Conservation (phyloP, 441 rosid genomes). For the Gossypium gossypioides region DNA sequence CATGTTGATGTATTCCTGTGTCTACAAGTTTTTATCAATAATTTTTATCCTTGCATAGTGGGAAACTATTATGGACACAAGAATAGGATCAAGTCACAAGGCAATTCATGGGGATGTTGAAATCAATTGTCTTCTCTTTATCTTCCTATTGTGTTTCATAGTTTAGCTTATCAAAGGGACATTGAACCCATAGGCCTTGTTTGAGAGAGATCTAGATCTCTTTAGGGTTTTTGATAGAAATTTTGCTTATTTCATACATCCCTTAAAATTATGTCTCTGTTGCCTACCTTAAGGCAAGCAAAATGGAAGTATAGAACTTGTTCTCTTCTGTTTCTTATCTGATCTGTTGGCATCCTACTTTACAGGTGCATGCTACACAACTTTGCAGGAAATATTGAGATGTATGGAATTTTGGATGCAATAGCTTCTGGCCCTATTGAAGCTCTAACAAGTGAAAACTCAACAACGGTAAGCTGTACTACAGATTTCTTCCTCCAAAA, state of each 20-base stretch:
- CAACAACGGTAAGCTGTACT: slow-evolving; percentile 44
- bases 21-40: not conserved
- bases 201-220: too few relatives aligned
- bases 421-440: slow-evolving; percentile 57
- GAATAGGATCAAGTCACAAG: too few relatives aligned
- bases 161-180: too few relatives aligned
- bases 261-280: not conserved
- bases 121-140: too few relatives aligned
- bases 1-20: not conserved
- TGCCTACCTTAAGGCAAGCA: not conserved
- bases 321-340: not conserved
- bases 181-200: too few relatives aligned
- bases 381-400: slow-evolving; percentile 65
- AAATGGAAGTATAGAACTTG: not conserved
- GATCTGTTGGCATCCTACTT: slow-evolving; percentile 12
- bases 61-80: not conserved
- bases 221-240: too few relatives aligned
- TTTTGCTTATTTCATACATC: too few relatives aligned
- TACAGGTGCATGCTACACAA: slow-evolving; percentile 74
- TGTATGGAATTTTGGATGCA: slow-evolving; percentile 61
- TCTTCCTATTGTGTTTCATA: too few relatives aligned
- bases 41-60: not conserved
- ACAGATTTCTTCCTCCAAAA: not conserved
- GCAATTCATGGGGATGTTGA: too few relatives aligned
- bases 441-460: slow-evolving; percentile 46